Evolutionary conservation across 164 flowering plant genomes (phyloP).

Genomic region (Chimonanthus praecox): DNA sequence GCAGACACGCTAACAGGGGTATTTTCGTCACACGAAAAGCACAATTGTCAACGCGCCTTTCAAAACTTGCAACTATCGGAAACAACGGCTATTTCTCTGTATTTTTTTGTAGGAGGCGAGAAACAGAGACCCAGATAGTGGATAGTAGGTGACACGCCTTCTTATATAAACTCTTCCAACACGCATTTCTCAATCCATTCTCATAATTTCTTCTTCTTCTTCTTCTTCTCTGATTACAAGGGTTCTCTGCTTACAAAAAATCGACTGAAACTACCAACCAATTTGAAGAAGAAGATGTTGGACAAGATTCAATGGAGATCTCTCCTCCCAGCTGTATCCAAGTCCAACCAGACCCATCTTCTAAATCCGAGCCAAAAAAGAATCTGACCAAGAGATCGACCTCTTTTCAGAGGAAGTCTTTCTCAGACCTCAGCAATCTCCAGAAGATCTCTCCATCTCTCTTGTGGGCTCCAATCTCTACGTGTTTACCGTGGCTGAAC

Average conservation of each 20-base stretch:
- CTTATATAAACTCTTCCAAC: background rate
- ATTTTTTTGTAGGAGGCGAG: background rate
- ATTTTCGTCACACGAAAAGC: background rate
- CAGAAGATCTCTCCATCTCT: slow-evolving; percentile 53
- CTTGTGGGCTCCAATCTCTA: slow-evolving; percentile 50
- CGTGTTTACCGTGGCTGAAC: slow-evolving; percentile 45
- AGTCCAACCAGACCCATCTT: background rate
- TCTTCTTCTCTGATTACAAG: background rate
- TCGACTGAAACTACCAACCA: background rate
- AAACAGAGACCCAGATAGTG: background rate
- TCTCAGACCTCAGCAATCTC: slow-evolving; percentile 54
- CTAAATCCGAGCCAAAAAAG: slow-evolving; percentile 9
- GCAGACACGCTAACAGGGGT: background rate
- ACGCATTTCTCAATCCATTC: background rate
- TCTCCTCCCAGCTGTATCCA: slow-evolving; percentile 24
- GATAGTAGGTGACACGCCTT: background rate
- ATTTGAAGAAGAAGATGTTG: slow-evolving; percentile 4
- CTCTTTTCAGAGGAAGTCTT: slow-evolving; percentile 38
- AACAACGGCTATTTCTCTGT: background rate
- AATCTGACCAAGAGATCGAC: slow-evolving; percentile 11
- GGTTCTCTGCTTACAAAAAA: background rate
- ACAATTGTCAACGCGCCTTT: background rate
- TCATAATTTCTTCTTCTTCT: background rate
- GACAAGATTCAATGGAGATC: slow-evolving; percentile 18
- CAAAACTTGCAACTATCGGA: too few species aligned